Evolutionary conservation across 116 monocot species (phyloP).

Genomic region (Posidonia oceanica): DNA sequence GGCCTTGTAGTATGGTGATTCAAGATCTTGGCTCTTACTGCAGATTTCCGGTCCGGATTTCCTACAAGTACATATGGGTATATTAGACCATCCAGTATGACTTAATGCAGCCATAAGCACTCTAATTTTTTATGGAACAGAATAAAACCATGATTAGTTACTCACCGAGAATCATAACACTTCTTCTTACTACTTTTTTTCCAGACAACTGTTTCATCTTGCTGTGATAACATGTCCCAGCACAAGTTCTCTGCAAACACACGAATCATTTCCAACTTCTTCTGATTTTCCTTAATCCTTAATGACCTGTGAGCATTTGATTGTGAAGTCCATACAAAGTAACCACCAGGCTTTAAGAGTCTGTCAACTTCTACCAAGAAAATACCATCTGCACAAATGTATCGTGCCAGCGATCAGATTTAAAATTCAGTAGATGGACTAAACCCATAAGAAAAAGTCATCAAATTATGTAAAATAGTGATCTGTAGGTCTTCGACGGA

Average conservation of each 20-base stretch:
- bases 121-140: not conserved
- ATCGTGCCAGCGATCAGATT: not conserved
- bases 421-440: not conserved
- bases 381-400: constrained; percentile 61
- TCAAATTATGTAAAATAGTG: not conserved
- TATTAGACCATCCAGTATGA: not conserved
- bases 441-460: not conserved
- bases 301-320: constrained; percentile 50
- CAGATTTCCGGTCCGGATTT: constrained; percentile 70
- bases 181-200: constrained; percentile 69
- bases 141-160: not conserved
- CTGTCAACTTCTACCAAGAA: constrained; percentile 86
- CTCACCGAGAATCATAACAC: constrained; percentile 66
- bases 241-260: constrained; percentile 71
- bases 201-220: constrained; percentile 96
- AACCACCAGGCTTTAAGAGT: constrained; percentile 80
- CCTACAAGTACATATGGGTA: constrained; percentile 20
- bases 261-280: constrained; percentile 45
- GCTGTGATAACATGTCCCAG: constrained; percentile 93
- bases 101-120: not conserved
- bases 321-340: constrained; percentile 90
- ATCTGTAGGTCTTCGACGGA: too few relatives aligned
- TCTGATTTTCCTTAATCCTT: constrained; percentile 65
- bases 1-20: constrained; percentile 78
- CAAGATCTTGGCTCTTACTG: constrained; percentile 59